phyloP scores from a whole-genome alignment of 495 filamentous ascomycete species.

The Chaetomium cochliodes region DNA sequence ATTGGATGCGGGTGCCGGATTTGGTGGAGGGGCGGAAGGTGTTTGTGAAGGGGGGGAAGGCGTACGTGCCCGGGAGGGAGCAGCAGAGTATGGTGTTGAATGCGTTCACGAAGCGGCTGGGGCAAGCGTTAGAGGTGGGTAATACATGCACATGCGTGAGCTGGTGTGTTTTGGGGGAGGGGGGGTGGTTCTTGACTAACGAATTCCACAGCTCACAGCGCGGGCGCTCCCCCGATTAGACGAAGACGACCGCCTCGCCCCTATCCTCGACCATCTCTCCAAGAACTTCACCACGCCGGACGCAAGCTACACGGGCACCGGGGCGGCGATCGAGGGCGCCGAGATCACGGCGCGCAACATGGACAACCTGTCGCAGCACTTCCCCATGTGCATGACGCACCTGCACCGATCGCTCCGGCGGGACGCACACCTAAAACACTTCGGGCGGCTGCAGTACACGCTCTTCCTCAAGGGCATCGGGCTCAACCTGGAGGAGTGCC shows the following conservation, averaged over 20 bases:
- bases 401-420: slow-evolving; percentile 80
- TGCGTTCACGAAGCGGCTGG: slow-evolving; percentile 76
- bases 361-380: slow-evolving; percentile 78
- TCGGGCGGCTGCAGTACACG: slow-evolving; percentile 89
- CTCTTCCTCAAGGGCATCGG: slow-evolving; percentile 98
- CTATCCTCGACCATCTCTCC: slow-evolving; percentile 88
- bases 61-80: slow-evolving; percentile 85
- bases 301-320: slow-evolving; percentile 63
- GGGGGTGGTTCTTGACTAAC: neutral
- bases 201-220: slow-evolving; percentile 63
- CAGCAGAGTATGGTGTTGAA: slow-evolving; percentile 84
- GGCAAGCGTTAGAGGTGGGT: slow-evolving; percentile 74
- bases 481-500: slow-evolving; percentile 81
- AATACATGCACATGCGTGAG: neutral
- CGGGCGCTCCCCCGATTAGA: slow-evolving; percentile 88
- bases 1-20: slow-evolving; percentile 91
- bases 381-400: slow-evolving; percentile 92
- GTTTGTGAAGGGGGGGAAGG: slow-evolving; percentile 75
- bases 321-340: slow-evolving; percentile 56
- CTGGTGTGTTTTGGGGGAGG: too few species aligned
- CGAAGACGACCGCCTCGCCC: slow-evolving; percentile 92
- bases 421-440: slow-evolving; percentile 89
- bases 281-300: slow-evolving; percentile 92
- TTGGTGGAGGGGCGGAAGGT: slow-evolving; percentile 77
- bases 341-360: slow-evolving; percentile 75